phyloP scores from a whole-genome alignment of 2,329 filamentous ascomycete genomes.

The Coniochaeta ligniaria region DNA sequence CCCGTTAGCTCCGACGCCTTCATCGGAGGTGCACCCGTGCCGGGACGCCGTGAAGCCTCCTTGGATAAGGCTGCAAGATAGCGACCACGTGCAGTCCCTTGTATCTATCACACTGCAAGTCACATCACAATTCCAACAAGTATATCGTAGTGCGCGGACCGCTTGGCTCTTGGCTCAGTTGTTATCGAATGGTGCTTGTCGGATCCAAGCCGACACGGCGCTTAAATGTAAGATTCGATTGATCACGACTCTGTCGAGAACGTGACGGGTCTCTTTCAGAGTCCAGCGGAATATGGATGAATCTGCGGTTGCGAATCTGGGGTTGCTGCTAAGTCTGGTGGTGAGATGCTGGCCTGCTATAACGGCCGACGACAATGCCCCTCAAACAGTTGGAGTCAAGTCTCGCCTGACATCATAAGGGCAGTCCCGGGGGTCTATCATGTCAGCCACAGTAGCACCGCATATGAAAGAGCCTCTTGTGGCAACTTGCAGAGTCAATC shows the following conservation, averaged over 20 bases:
- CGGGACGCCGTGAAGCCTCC: no score
- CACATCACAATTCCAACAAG: neutral
- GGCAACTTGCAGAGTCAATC: neutral
- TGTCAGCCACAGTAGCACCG: neutral
- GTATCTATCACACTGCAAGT: neutral
- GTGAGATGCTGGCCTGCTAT: neutral
- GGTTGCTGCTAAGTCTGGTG: neutral
- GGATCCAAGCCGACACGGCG: neutral
- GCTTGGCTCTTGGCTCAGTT: no score
- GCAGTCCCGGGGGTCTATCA: neutral
- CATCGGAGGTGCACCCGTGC: no score
- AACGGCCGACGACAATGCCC: neutral
- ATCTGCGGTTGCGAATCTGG: neutral
- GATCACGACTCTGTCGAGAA: neutral
- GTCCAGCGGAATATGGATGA: no score
- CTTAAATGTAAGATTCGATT: neutral
- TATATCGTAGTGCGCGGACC: no score
- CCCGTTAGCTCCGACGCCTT: no score
- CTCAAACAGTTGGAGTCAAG: neutral
- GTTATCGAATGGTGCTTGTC: neutral
- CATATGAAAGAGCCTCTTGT: neutral
- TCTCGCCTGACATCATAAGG: neutral
- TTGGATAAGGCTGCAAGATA: no score
- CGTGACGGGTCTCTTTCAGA: neutral
- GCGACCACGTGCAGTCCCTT: neutral